A percentile compares a stretch with the other conserved stretches of the same genome.
Conservation (phyloP, 2,329 filamentous ascomycete genomes). For the Epichloe bromicola region DNA sequence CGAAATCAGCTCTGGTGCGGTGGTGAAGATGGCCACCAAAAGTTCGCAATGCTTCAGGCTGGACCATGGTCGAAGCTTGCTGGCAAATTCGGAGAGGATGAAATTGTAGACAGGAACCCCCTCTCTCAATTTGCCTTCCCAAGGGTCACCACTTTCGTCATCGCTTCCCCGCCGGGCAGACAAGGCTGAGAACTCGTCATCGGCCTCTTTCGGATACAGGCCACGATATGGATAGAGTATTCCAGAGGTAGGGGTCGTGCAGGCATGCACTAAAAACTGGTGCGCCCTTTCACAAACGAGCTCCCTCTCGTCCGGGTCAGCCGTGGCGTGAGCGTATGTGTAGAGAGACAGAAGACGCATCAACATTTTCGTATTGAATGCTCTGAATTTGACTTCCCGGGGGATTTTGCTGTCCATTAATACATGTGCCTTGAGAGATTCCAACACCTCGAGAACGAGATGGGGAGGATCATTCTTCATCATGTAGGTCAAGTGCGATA, state of each 20-base stretch:
- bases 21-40: conserved; percentile 63
- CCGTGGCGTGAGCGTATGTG: conserved; percentile 37
- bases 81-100: conserved; percentile 64
- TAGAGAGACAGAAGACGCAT: conserved; percentile 62
- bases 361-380: conserved; percentile 64
- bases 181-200: conserved; percentile 25
- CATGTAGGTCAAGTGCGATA: conserved; percentile 70
- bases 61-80: conserved; percentile 70
- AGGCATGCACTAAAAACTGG: conserved; percentile 60
- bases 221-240: conserved; percentile 64
- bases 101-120: conserved; percentile 67
- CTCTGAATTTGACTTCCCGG: conserved; percentile 58
- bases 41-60: conserved; percentile 72
- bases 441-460: conserved; percentile 62
- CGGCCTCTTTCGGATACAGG: conserved; percentile 68
- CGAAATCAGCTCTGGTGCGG: conserved; percentile 74
- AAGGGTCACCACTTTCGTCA: conserved; percentile 46
- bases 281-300: conserved; percentile 59
- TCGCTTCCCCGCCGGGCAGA: conserved; percentile 20
- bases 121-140: conserved; percentile 53
- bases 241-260: conserved; percentile 60
- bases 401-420: conserved; percentile 61
- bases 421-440: conserved; percentile 55
- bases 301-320: conserved; percentile 26
- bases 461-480: conserved; percentile 66